phyloP scores from a whole-genome alignment of 768 basidiomycete species.

The Mycena belliarum region DNA sequence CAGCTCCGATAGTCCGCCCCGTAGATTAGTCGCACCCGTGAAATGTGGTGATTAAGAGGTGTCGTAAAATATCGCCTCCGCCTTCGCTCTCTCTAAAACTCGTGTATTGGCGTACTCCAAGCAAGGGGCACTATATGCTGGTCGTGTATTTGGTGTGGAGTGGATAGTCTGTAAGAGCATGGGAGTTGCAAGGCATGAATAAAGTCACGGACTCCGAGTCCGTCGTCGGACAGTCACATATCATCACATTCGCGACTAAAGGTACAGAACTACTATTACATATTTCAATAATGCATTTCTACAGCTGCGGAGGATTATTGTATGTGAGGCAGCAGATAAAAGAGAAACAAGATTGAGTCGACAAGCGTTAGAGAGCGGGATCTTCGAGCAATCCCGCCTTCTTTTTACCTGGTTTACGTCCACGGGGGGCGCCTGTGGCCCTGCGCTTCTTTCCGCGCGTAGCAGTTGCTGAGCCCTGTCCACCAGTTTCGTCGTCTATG shows the following conservation, averaged over 20 bases:
- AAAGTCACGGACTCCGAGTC: too few species aligned
- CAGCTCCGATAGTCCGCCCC: slow-evolving; percentile 20
- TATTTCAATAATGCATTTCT: slow-evolving; percentile 19
- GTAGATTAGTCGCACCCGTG: slow-evolving; percentile 2
- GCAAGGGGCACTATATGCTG: slow-evolving; percentile 12
- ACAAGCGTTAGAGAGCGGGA: background rate
- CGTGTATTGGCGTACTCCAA: slow-evolving; percentile 6
- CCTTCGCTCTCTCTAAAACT: background rate
- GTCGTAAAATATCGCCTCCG: slow-evolving; percentile 17
- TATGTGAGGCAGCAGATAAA: slow-evolving; percentile 3
- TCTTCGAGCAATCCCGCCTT: slow-evolving; percentile 25
- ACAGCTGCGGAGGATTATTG: slow-evolving; percentile 3
- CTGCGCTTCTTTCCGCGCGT: slow-evolving; percentile 47
- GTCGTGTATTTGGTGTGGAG: slow-evolving; percentile 4
- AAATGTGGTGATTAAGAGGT: slow-evolving; percentile 10
- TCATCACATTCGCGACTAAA: too few species aligned
- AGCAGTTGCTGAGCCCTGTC: slow-evolving; percentile 30
- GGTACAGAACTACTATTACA: slow-evolving; percentile 13
- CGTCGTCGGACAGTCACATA: too few species aligned
- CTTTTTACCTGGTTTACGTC: slow-evolving; percentile 44
- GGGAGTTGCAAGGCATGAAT: slow-evolving; percentile 15
- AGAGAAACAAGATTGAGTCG: background rate
- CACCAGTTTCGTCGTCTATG: slow-evolving; percentile 40
- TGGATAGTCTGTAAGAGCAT: slow-evolving; percentile 22
- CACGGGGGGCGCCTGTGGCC: slow-evolving; percentile 37